phyloP scores from a whole-genome alignment of 2,329 filamentous ascomycete species.

The Penicillium occitanis region DNA sequence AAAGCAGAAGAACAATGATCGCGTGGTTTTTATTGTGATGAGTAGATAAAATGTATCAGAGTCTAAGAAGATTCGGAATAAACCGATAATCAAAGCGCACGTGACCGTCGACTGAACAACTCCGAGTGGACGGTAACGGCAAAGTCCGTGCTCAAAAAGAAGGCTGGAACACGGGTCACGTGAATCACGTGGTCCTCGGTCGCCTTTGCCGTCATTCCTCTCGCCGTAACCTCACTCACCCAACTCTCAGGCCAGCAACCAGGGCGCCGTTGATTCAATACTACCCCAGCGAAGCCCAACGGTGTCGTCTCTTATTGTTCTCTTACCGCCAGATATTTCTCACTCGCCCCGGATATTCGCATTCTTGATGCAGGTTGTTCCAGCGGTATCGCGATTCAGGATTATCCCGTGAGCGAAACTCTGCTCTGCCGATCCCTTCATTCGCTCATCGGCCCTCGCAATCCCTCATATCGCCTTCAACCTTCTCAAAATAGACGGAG shows the following conservation, averaged over 20 bases:
- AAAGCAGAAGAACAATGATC: background rate
- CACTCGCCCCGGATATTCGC: background rate
- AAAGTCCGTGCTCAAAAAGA: conserved; percentile 13
- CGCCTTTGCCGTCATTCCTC: conserved; percentile 22
- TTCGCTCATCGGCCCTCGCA: conserved; percentile 20
- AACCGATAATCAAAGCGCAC: background rate
- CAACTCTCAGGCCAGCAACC: conserved; percentile 19
- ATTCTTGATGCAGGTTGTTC: conserved; percentile 20
- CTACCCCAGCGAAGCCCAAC: background rate
- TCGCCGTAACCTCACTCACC: conserved; percentile 20
- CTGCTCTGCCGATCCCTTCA: conserved; percentile 20
- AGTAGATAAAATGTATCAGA: background rate
- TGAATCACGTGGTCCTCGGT: conserved; percentile 21
- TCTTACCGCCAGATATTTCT: background rate
- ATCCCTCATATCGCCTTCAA: conserved; percentile 15
- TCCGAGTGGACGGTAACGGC: conserved; percentile 10
- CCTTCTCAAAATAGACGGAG: background rate
- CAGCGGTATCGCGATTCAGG: conserved; percentile 15
- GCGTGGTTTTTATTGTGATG: background rate
- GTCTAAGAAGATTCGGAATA: background rate
- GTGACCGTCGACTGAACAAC: background rate
- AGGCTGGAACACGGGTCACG: conserved; percentile 5
- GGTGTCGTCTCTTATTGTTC: conserved; percentile 2
- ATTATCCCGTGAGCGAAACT: conserved; percentile 20
- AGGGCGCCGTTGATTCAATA: conserved; percentile 16